phyloP scores from a whole-genome alignment of 163 green algal species.

The Volvox carteri region DNA sequence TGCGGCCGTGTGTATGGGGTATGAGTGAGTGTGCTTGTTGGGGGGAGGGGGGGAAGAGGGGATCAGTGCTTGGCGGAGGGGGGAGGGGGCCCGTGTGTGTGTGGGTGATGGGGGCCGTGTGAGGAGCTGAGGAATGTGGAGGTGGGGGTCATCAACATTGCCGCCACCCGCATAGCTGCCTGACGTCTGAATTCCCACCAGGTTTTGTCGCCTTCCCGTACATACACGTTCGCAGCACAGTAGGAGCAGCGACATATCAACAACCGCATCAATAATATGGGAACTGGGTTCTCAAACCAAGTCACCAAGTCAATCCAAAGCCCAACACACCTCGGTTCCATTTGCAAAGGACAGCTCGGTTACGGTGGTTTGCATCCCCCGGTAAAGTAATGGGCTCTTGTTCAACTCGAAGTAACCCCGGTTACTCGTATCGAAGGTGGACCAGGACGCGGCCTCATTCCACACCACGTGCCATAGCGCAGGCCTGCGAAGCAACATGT shows the following conservation, averaged over 20 bases:
- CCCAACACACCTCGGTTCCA: slow-evolving; percentile 15
- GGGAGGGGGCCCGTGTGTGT: background rate
- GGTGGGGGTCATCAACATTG: too few species aligned
- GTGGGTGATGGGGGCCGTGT: background rate
- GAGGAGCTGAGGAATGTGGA: too few species aligned
- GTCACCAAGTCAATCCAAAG: background rate
- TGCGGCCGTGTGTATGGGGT: too few species aligned
- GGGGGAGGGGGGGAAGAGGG: background rate
- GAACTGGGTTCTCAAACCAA: background rate
- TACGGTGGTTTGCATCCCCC: slow-evolving; percentile 9
- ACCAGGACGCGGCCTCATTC: slow-evolving; percentile 11
- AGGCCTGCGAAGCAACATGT: slow-evolving; percentile 15
- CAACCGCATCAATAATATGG: too few species aligned
- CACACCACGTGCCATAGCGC: slow-evolving; percentile 51
- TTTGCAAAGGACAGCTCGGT: slow-evolving; percentile 16
- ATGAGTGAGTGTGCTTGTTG: too few species aligned
- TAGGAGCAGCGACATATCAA: background rate
- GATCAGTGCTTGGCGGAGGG: too few species aligned
- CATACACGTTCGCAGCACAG: background rate
- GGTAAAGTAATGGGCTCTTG: background rate
- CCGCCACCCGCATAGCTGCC: too few species aligned
- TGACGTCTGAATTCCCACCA: background rate
- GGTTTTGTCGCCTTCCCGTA: background rate
- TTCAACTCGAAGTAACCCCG: slow-evolving; percentile 19
- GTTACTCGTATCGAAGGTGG: background rate